Evolutionary conservation across 2,329 filamentous ascomycete genomes (phyloP).

Genomic region (Alternaria postmessia): DNA sequence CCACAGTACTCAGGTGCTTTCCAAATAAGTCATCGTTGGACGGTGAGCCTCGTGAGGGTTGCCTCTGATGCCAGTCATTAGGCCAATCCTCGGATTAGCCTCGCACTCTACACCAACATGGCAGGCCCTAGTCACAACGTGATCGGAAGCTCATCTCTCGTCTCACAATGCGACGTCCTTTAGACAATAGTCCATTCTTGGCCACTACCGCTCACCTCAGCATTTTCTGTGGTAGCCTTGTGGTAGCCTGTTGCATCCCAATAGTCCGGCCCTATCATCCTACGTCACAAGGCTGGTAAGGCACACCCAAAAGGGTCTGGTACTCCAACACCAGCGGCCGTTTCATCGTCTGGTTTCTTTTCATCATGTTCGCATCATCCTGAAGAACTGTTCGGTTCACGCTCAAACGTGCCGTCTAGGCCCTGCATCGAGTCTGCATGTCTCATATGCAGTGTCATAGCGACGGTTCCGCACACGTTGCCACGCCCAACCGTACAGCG

Average conservation of each 20-base stretch:
- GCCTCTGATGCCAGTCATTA: not conserved
- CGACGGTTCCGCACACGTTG: constrained; percentile 1
- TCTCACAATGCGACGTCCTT: constrained; percentile 1
- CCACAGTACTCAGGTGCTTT: not conserved
- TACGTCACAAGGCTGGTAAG: constrained; percentile 1
- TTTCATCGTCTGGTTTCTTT: constrained; percentile 9
- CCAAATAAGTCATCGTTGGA: not conserved
- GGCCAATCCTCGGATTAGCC: not conserved
- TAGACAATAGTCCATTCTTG: not conserved
- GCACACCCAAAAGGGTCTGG: constrained; percentile 1
- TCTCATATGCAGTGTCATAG: constrained; percentile 9
- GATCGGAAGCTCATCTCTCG: not conserved
- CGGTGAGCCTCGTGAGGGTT: not conserved
- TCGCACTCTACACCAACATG: not conserved
- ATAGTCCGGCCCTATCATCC: not conserved
- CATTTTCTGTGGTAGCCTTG: not conserved
- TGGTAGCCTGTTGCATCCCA: constrained; percentile 1
- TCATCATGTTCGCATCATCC: not conserved
- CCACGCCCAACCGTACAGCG: constrained; percentile 13
- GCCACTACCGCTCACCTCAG: not conserved
- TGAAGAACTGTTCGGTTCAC: not conserved
- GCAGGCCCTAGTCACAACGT: not conserved
- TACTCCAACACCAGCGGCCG: constrained; percentile 4
- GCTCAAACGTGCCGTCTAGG: constrained; percentile 1
- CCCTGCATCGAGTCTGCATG: not conserved